Evolutionary conservation across 805 yeast species (phyloP), one percentile per base, ranked within the genome.

Genomic region (Yarrowia sp.): DNA sequence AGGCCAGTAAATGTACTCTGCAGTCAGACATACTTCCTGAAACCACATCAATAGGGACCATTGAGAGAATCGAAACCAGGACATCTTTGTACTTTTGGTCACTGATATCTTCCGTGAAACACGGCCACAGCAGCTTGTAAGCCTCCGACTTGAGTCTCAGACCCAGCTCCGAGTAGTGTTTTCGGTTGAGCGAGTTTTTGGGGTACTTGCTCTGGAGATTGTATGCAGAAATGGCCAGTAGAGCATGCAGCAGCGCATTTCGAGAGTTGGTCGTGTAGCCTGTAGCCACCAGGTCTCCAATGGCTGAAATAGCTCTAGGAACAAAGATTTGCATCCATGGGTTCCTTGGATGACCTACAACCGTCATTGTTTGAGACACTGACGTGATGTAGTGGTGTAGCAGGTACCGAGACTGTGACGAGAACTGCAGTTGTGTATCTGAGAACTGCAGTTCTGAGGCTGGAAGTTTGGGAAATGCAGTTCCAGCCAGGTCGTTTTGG

Each of bases 1-100:
- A 89, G 70, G 91, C 84, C 64, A 85, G 83, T 64, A 91, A 79
- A 75, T 90, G 90, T 66, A 86, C 82, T 68, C 84, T 85, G 71
- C 96, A 90, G 69, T 89, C 95, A 65, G 88, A 86, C 92, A 89
- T 89, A 0, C 93, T 86, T 2, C 97, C 96, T 90, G 96, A 88
- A 14, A 90, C 92, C 61, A 90, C 86, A 76, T 91, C 96, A 61
- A 91, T 89, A 7, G 92, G 86, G 55, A 87, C 90, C 96, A 90
- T 89, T 1, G 95, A 86, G 73, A 91, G 80, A 22, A 89, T 86
- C 0, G 96, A 95, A 60, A 90, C 88, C 32, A 91, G 74, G 4
- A 90, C 89, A 72, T 90, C 96, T 72, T 91, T 90, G 74, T 91
- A 90, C 73, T 88, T 88, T 71, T 88, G 90, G 64, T 67, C 77